Conservation (phyloP, 352 stramenopile genomes). For the Phytophthora gonapodyides region DNA sequence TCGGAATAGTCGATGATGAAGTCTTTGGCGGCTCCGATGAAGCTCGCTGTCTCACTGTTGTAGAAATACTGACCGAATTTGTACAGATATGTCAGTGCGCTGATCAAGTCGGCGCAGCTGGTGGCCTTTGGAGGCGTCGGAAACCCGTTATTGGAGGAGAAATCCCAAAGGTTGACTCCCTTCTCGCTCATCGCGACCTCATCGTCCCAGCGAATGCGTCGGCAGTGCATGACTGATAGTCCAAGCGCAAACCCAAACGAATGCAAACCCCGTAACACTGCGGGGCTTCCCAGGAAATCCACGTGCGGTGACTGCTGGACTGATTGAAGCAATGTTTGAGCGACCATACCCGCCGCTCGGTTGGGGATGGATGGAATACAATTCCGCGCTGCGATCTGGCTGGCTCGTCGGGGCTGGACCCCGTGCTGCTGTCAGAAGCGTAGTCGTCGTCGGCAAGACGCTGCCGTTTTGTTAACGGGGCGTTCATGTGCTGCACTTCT, state of each 20-base stretch:
- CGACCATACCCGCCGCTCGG: constrained; percentile 17
- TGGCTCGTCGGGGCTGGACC: background rate
- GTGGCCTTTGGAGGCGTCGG: background rate
- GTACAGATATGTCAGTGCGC: background rate
- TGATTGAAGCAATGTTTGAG: constrained; percentile 25
- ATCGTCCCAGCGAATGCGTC: constrained; percentile 1
- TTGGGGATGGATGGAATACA: constrained; percentile 10
- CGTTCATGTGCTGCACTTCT: background rate
- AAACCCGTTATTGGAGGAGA: constrained; percentile 10
- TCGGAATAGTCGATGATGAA: constrained; percentile 18
- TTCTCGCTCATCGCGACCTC: constrained; percentile 6
- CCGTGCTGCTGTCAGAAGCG: background rate
- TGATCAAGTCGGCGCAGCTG: constrained; percentile 6
- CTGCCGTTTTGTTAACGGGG: background rate
- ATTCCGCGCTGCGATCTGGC: background rate
- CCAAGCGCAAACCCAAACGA: constrained; percentile 11
- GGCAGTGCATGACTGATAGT: constrained; percentile 21
- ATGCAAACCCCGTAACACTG: constrained; percentile 19
- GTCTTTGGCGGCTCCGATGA: constrained; percentile 9
- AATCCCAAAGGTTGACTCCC: constrained; percentile 17
- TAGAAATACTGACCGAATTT: constrained; percentile 20
- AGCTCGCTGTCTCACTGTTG: constrained; percentile 8
- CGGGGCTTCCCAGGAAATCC: constrained; percentile 11
- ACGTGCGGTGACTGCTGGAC: constrained; percentile 17
- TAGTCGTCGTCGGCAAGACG: background rate